Conservation (phyloP, 2,329 filamentous ascomycete genomes). For the Trichoderma sp. region DNA sequence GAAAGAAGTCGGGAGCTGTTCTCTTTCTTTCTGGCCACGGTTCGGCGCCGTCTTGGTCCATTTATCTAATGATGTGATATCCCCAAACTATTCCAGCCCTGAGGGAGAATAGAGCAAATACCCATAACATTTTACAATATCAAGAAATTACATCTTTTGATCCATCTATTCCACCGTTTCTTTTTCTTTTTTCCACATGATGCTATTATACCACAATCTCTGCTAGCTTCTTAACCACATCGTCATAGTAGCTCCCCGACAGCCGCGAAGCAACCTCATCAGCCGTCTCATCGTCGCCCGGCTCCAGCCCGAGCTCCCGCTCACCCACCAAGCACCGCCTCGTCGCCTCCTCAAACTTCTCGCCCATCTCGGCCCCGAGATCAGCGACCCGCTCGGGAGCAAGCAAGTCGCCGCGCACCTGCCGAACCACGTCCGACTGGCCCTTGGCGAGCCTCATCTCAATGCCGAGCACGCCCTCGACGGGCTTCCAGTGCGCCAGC, state of each 20-base stretch:
- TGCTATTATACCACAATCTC: conserved; percentile 40
- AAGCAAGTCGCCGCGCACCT: conserved; percentile 43
- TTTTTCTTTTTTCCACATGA: background rate
- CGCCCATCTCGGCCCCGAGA: conserved; percentile 46
- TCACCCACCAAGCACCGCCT: conserved; percentile 45
- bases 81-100: conserved; percentile 23
- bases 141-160: conserved; percentile 11
- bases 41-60: conserved; percentile 1
- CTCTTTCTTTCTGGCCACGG: background rate
- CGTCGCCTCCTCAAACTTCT: conserved; percentile 46
- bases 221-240: conserved; percentile 50
- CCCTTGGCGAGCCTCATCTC: conserved; percentile 42
- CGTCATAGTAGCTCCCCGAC: conserved; percentile 48
- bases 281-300: conserved; percentile 47
- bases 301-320: conserved; percentile 42
- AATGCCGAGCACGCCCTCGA: conserved; percentile 50
- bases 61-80: conserved; percentile 28
- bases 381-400: conserved; percentile 38
- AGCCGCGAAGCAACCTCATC: conserved; percentile 46
- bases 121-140: conserved; percentile 22
- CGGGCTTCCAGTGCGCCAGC: conserved; percentile 56
- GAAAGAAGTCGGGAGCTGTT: background rate
- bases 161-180: background rate
- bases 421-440: conserved; percentile 44
- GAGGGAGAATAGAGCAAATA: conserved; percentile 27